Evolutionary conservation across 768 basidiomycete genomes (phyloP).

Genomic region (Boletus vermiculosoides): DNA sequence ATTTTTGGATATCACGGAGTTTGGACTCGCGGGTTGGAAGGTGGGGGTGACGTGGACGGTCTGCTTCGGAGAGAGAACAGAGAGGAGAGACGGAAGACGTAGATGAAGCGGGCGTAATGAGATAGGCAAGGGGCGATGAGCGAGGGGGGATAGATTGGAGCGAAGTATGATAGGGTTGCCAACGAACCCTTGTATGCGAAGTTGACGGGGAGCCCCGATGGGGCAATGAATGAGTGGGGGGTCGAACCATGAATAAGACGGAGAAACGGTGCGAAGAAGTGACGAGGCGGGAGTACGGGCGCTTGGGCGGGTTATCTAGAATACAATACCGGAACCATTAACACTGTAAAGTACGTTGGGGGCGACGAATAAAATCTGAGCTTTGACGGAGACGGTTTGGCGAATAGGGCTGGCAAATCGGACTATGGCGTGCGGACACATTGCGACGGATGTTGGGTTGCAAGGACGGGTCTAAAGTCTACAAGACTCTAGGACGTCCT

Average conservation of each 20-base stretch:
- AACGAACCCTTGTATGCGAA: constrained; percentile 67
- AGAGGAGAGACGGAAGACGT: constrained; percentile 47
- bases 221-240: constrained; percentile 53
- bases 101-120: constrained; percentile 59
- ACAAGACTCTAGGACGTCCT: constrained; percentile 45
- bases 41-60: constrained; percentile 30
- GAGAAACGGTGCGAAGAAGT: not conserved
- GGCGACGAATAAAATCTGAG: constrained; percentile 14
- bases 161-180: constrained; percentile 73
- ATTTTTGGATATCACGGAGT: constrained; percentile 50
- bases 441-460: constrained; percentile 32
- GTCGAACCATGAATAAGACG: constrained; percentile 31
- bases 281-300: constrained; percentile 8
- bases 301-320: constrained; percentile 35
- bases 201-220: constrained; percentile 67
- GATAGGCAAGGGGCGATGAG: constrained; percentile 40
- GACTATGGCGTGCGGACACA: constrained; percentile 37
- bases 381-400: constrained; percentile 13
- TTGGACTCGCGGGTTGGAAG: constrained; percentile 36
- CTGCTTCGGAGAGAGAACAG: constrained; percentile 37
- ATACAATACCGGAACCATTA: constrained; percentile 36
- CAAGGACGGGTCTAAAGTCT: constrained; percentile 36
- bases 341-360: constrained; percentile 19
- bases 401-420: constrained; percentile 25
- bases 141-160: constrained; percentile 37